Conservation (phyloP, 2,329 filamentous ascomycete genomes). For the Verticillium longisporum region DNA sequence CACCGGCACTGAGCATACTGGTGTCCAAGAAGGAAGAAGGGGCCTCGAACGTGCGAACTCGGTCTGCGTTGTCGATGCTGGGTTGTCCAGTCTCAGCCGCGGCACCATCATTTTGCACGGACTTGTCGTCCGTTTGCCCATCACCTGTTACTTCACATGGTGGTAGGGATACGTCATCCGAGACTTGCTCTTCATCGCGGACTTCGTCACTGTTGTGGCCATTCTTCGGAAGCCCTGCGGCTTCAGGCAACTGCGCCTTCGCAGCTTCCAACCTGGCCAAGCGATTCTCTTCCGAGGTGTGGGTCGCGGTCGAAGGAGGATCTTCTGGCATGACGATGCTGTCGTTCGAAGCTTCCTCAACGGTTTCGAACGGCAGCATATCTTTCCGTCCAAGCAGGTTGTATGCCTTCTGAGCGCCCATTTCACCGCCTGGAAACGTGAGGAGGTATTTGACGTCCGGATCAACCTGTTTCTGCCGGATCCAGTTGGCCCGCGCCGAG, state of each 20-base stretch:
- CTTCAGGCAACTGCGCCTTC: not conserved
- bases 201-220: no score
- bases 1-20: not conserved
- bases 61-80: not conserved
- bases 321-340: not conserved
- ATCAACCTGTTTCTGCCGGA: not conserved
- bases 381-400: not conserved
- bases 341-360: not conserved
- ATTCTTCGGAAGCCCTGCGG: no score
- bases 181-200: no score
- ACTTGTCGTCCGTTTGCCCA: not conserved
- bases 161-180: not conserved
- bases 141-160: not conserved
- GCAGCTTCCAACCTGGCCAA: conserved; percentile 1
- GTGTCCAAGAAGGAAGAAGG: not conserved
- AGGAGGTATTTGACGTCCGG: conserved; percentile 2
- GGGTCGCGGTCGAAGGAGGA: conserved; percentile 6
- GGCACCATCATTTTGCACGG: not conserved
- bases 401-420: not conserved
- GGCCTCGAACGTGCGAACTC: not conserved
- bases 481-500: not conserved
- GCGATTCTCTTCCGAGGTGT: conserved; percentile 5
- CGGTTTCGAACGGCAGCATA: not conserved
- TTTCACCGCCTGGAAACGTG: not conserved
- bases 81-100: not conserved